Conservation (phyloP, 208 protist species). For the Acanthamoeba quina region DNA sequence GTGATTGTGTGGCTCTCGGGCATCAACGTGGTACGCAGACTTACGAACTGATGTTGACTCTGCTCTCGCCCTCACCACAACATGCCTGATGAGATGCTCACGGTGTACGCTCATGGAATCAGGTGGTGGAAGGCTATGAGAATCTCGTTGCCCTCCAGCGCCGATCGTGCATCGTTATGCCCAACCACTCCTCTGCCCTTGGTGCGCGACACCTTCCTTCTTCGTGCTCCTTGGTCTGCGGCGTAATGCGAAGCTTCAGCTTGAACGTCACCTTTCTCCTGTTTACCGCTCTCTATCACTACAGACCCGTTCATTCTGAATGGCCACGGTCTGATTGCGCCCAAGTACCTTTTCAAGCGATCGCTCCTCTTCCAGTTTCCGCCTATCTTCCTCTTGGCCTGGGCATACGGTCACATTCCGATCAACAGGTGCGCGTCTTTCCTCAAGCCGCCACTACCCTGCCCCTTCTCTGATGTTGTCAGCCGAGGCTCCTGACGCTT, state of each 20-base stretch:
- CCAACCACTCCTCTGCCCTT: conserved; percentile 48
- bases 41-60: neutral
- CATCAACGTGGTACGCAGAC: conserved; percentile 12
- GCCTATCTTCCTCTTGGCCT: neutral
- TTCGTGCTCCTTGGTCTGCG: neutral
- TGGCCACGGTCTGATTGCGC: neutral
- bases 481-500: no score
- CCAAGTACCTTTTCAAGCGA: conserved; percentile 13
- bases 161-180: conserved; percentile 27
- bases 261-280: neutral
- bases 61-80: neutral
- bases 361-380: conserved; percentile 10
- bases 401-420: conserved; percentile 32
- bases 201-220: neutral
- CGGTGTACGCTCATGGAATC: neutral
- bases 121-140: neutral
- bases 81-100: no score
- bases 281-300: neutral
- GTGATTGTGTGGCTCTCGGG: conserved; percentile 10
- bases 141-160: neutral
- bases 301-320: conserved; percentile 42
- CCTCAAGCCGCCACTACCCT: neutral
- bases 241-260: neutral
- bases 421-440: neutral
- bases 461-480: no score